Percentiles rank a stretch among this genome's conserved stretches.
These are phyloP conservation scores for Vicia sativa DNA, from an alignment of 306 rosid genomes.

Conservation along the genomic window DNA sequence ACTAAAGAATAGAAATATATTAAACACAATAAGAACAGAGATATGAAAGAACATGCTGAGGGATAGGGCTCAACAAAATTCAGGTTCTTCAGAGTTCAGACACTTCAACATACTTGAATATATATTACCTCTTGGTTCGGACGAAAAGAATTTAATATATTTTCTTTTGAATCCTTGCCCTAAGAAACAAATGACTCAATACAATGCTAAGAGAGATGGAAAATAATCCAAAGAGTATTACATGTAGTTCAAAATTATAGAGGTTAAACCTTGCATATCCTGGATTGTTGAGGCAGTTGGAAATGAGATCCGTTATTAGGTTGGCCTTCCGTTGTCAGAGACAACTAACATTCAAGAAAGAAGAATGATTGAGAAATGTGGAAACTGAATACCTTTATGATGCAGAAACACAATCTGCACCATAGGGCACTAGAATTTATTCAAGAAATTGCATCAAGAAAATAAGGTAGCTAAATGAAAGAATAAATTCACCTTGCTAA, in stretches of 20 bases:
- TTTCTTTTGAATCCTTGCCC: constrained; percentile 93
- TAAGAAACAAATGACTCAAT: constrained; percentile 60
- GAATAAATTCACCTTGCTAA: constrained; percentile 67
- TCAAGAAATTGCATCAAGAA: constrained; percentile 11
- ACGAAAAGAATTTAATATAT: constrained; percentile 61
- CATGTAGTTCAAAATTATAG: constrained; percentile 35
- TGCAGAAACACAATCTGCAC: constrained; percentile 2
- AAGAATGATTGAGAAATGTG: constrained; percentile 31
- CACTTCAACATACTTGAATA: constrained; percentile 7
- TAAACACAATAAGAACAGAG: background rate
- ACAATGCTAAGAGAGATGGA: constrained; percentile 31
- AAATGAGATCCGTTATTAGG: constrained; percentile 55
- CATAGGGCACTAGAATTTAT: background rate
- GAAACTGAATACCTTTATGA: constrained; percentile 12
- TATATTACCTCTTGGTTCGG: constrained; percentile 59
- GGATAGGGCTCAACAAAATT: constrained; percentile 18
- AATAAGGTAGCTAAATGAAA: constrained; percentile 13
- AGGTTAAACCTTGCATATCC: constrained; percentile 65
- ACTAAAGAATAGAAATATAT: constrained; percentile 24
- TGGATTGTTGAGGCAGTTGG: constrained; percentile 53
- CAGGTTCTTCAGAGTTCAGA: constrained; percentile 26
- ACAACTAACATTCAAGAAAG: constrained; percentile 62
- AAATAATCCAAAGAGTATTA: constrained; percentile 34
- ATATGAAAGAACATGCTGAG: constrained; percentile 25
- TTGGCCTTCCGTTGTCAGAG: constrained; percentile 74